These are phyloP conservation scores for Agaricus sinodeliciosus DNA, from an alignment of 768 basidiomycete genomes.

Conservation along the genomic window DNA sequence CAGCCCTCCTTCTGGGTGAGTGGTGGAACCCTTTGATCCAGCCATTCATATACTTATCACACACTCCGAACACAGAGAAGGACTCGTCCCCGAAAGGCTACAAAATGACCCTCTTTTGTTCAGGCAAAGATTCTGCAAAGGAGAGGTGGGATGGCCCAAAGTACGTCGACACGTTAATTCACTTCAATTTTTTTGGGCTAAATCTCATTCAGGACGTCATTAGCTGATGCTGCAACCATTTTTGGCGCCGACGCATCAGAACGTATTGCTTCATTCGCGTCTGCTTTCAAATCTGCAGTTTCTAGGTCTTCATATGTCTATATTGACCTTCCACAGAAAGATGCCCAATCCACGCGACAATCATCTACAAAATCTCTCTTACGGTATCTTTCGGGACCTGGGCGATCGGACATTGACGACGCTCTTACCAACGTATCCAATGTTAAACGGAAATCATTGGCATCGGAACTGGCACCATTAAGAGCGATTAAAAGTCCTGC, in stretches of 20 bases:
- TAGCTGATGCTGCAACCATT: slow-evolving; percentile 52
- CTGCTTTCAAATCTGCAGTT: slow-evolving; percentile 51
- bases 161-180: slow-evolving; percentile 20
- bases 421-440: slow-evolving; percentile 48
- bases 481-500: slow-evolving; percentile 72
- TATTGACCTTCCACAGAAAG: slow-evolving; percentile 40
- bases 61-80: slow-evolving; percentile 46
- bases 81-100: slow-evolving; percentile 69
- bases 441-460: slow-evolving; percentile 43
- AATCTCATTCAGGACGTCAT: slow-evolving; percentile 43
- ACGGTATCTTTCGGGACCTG: slow-evolving; percentile 37
- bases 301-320: slow-evolving; percentile 44
- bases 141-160: slow-evolving; percentile 93
- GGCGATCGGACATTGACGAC: slow-evolving; percentile 43
- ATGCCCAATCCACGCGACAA: slow-evolving; percentile 34
- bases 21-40: background rate
- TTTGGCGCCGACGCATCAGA: slow-evolving; percentile 78
- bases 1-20: slow-evolving; percentile 79
- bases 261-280: slow-evolving; percentile 47
- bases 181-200: background rate
- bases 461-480: slow-evolving; percentile 63
- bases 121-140: slow-evolving; percentile 63
- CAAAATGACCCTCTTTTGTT: slow-evolving; percentile 78
- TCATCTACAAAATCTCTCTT: slow-evolving; percentile 46
- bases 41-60: background rate